Percentiles rank a stretch among this genome's conserved stretches.
Conservation (phyloP, 2,329 filamentous ascomycete genomes). For the Grosmannia huntii region DNA sequence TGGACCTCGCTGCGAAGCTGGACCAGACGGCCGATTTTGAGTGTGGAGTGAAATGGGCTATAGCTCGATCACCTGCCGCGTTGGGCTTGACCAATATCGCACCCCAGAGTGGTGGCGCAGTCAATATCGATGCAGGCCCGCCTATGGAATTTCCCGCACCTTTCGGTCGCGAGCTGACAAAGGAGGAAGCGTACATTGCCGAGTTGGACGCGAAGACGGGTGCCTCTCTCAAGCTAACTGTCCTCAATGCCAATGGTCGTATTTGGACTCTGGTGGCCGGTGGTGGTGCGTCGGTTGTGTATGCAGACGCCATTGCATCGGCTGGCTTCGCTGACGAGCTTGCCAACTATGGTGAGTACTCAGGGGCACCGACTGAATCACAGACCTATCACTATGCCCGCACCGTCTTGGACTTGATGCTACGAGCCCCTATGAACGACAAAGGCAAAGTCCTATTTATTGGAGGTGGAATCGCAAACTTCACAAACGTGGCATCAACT, state of each 20-base stretch:
- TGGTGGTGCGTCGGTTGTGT: conserved; percentile 98
- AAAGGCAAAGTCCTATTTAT: conserved; percentile 99
- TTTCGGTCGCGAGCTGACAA: conserved; percentile 95
- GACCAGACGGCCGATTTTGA: conserved; percentile 99
- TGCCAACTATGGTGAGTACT: conserved; percentile 99
- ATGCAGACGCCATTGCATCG: conserved; percentile 96
- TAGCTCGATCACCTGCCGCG: conserved; percentile 80
- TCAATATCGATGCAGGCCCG: conserved; percentile 90
- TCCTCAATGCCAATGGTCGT: conserved; percentile 81
- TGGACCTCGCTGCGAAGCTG: conserved; percentile 95
- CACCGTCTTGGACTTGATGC: conserved; percentile 94
- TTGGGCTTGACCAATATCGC: conserved; percentile 66
- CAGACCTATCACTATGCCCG: conserved; percentile 99
- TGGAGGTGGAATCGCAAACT: conserved; percentile 99
- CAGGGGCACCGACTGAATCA: conserved; percentile 93
- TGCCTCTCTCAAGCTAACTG: conserved; percentile 95
- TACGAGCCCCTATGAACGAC: conserved; percentile 70
- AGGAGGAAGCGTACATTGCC: conserved; percentile 98
- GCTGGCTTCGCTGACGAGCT: conserved; percentile 90
- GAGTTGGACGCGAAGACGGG: conserved; percentile 99
- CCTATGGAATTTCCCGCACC: conserved; percentile 98
- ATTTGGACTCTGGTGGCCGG: conserved; percentile 98
- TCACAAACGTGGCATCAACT: conserved; percentile 97
- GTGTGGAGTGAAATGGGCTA: conserved; percentile 97
- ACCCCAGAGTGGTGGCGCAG: conserved; percentile 53